Base-by-base conservation (phyloP, 805 yeast genomes). In the Zygoascus biomembranicola region DNA sequence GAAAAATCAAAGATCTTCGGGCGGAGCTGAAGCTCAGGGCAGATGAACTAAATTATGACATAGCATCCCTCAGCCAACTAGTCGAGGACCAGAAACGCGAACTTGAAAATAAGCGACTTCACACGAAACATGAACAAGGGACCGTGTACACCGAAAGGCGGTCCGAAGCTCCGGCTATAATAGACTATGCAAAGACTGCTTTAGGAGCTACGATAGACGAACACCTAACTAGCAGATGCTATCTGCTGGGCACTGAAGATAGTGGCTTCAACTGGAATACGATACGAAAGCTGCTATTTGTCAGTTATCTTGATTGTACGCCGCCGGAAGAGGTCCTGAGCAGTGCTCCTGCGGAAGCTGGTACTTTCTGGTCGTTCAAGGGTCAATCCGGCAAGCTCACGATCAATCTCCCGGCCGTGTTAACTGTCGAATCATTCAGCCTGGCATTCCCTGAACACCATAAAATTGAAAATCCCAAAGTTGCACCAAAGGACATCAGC, bases 301-400 rank as follows among this genome's bases (percentile, higher is more conserved):
- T 35, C 16, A 35, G 39, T 8, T 35, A 35, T n/a, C 16, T 35
- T 11, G 39, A 35, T 13, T 35, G 39, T 35, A 35, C 39, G 8
- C 39, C 39, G 4, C 16, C 39, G 5, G 39, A 11, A 5, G 39
- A 35, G 39, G 39, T 35, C 8, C 10, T 35, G 16, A 35, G 39
- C 10, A 35, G 39, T 35, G 39, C 39, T 13, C 39, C 39, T n/a
- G 39, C 8, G 16, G 39, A 35, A 35, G 39, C 39, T 8, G 70
- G 68, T 1, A 54, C 53, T 28, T 68, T 71, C 57, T 68, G 71
- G 71, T 66, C 70, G 19, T 64, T 68, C 49, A 51, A 57, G 8
- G 71, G 71, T 1, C 43, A 52, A 9, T 26, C 49, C 9, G 71
- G 71, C 13, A 51, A 41, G 2, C 54, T 68, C 20, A 69, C 63